Evolutionary conservation across 139 green algal genomes (phyloP), one percentile per base, ranked within the genome.

Genomic region (Ostreobium quekettii): DNA sequence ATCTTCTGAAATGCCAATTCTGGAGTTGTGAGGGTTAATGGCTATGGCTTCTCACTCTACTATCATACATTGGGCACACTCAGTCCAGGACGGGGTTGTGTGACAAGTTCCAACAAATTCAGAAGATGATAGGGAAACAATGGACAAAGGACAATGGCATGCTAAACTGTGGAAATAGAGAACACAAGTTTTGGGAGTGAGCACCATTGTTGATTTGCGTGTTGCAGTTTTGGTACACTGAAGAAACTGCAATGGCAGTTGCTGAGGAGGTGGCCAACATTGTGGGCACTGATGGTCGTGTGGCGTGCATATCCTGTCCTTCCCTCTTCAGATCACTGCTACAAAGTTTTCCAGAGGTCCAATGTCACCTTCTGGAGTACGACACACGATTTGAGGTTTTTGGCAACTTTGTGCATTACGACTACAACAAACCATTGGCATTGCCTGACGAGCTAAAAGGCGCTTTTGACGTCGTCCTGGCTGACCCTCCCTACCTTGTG

Each of bases 211-310:
- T n/a, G n/a, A 64, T n/a, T 31, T 60, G 4, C 31, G 11, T 28
- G 11, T 19, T 67, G 39, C 77, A 83, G 77, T 84, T 84, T 36
- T 84, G 78, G 78, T 84, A 83, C 72, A 72, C 72, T 26, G 46
- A 67, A 0, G 66, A 65, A 19, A 84, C 75, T 6, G 63, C 67
- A 1, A 36, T 53, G 4, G 47, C n/a, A 3, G 61, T 84, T 1
- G 78, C 65, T 15, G 53, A 47, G n/a, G 78, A 73, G 48, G 67
- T 76, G 31, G 53, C 47, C 36, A 24, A 60, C 28, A 78, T 15
- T 80, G 32, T 61, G 29, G 60, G 39, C 32, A 36, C 47, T 31
- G 29, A 30, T 24, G 64, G 64, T 5, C 37, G 68, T 11, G 66
- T 80, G 7, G 77, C 76, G 19, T 84, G 78, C 47, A 35, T 84